These are phyloP conservation scores for Aspergillus hancockii DNA, from an alignment of 495 filamentous ascomycete genomes.

Conservation along the genomic window DNA sequence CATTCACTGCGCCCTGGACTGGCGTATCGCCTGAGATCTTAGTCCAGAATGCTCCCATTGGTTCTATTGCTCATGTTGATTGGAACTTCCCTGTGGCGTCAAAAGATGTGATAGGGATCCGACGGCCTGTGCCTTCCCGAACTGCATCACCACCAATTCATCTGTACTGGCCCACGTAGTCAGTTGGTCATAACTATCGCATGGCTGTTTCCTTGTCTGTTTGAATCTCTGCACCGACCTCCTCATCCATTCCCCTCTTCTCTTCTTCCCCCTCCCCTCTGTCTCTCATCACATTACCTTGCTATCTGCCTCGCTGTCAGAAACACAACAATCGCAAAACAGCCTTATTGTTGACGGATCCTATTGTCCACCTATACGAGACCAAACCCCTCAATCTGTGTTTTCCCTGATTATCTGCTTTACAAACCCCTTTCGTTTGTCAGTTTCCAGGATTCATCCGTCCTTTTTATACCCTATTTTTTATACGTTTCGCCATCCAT, in stretches of 20 bases:
- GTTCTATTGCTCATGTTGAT: constrained; percentile 17
- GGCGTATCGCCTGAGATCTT: constrained; percentile 11
- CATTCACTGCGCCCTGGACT: constrained; percentile 14
- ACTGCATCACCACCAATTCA: constrained; percentile 27
- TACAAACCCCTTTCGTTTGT: not conserved
- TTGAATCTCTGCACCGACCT: constrained; percentile 7
- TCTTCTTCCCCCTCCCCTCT: constrained; percentile 6
- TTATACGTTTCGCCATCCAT: constrained; percentile 3
- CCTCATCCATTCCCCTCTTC: constrained; percentile 6
- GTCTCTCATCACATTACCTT: not conserved
- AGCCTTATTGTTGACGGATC: not conserved
- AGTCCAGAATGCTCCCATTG: constrained; percentile 29
- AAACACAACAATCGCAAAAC: constrained; percentile 3
- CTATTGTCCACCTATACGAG: not conserved
- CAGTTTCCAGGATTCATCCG: not conserved
- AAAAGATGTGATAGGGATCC: constrained; percentile 32
- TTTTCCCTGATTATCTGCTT: constrained; percentile 11
- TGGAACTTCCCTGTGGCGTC: constrained; percentile 32
- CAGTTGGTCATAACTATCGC: constrained; percentile 14
- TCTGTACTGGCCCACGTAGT: constrained; percentile 23
- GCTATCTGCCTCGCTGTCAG: constrained; percentile 1
- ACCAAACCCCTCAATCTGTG: constrained; percentile 15
- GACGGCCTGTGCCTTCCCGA: constrained; percentile 38
- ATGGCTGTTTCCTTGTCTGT: constrained; percentile 12
- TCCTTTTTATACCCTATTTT: not conserved